Conservation (phyloP, 108 stramenopile species). For the Nitzschia sp. region DNA sequence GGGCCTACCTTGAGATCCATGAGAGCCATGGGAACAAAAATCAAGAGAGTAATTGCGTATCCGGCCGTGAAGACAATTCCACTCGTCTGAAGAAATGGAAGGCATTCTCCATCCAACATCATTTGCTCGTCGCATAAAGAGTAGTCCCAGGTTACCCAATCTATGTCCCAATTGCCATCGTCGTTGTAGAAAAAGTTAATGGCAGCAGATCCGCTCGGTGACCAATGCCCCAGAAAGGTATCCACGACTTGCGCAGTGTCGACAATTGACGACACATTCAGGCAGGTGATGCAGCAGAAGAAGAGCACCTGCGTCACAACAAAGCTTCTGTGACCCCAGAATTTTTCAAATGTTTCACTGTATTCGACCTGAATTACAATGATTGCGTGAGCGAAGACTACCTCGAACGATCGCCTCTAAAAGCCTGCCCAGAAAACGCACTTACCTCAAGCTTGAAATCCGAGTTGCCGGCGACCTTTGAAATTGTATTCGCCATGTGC, state of each 20-base stretch:
- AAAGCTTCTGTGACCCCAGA: constrained; percentile 57
- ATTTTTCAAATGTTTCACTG: constrained; percentile 54
- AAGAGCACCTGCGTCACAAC: constrained; percentile 53
- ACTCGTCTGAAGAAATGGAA: constrained; percentile 43
- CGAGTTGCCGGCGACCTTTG: constrained; percentile 53
- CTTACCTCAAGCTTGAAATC: constrained; percentile 45
- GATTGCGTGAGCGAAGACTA: neutral
- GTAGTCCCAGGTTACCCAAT: constrained; percentile 36
- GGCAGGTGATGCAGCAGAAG: constrained; percentile 53
- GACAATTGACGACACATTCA: constrained; percentile 59
- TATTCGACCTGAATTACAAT: constrained; percentile 35
- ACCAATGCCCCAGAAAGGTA: constrained; percentile 51
- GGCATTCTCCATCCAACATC: constrained; percentile 47
- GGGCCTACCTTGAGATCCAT: constrained; percentile 59
- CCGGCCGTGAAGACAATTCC: constrained; percentile 49
- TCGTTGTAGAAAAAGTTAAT: constrained; percentile 24
- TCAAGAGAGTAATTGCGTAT: constrained; percentile 38
- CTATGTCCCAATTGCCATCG: constrained; percentile 13
- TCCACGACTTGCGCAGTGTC: constrained; percentile 73
- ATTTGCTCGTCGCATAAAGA: constrained; percentile 30
- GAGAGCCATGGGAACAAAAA: constrained; percentile 62
- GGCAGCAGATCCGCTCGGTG: constrained; percentile 28
- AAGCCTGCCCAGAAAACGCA: neutral
- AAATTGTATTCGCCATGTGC: constrained; percentile 72
- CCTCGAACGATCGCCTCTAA: too few species aligned